Evolutionary conservation across 2,329 filamentous ascomycete species (phyloP).

Genomic region (Claviceps quebecensis): DNA sequence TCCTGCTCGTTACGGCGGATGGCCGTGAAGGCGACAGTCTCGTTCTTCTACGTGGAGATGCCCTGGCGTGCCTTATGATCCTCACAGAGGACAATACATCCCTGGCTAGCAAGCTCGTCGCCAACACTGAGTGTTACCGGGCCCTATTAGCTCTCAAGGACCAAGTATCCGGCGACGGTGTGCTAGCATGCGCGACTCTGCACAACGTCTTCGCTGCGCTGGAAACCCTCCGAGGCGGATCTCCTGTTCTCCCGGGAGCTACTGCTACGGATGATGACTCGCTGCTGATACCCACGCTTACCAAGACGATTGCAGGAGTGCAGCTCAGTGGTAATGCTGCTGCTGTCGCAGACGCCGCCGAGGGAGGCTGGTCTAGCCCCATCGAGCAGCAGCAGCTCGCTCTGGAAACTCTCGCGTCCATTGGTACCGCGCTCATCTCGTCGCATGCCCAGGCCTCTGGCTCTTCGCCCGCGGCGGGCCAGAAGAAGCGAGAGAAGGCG

Average conservation of each 20-base stretch:
- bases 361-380: constrained; percentile 25
- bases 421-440: constrained; percentile 44
- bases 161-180: constrained; percentile 31
- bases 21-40: constrained; percentile 25
- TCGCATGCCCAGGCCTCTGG: constrained; percentile 24
- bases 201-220: constrained; percentile 45
- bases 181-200: constrained; percentile 45
- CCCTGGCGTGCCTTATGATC: constrained; percentile 40
- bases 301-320: constrained; percentile 17
- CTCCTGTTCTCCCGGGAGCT: constrained; percentile 10
- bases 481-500: constrained; percentile 17
- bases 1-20: constrained; percentile 34
- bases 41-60: constrained; percentile 27
- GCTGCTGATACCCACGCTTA: constrained; percentile 22
- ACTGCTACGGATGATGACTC: constrained; percentile 16
- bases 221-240: constrained; percentile 10
- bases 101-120: constrained; percentile 38
- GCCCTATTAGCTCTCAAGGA: constrained; percentile 34
- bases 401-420: constrained; percentile 49
- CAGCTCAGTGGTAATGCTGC: constrained; percentile 13
- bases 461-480: constrained; percentile 1
- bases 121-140: constrained; percentile 32
- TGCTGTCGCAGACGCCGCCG: constrained; percentile 16
- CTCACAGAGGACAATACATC: constrained; percentile 45
- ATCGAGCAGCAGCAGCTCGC: constrained; percentile 38